phyloP scores from a whole-genome alignment of 129 eudicot species.

The Heracleum sosnowskyi region DNA sequence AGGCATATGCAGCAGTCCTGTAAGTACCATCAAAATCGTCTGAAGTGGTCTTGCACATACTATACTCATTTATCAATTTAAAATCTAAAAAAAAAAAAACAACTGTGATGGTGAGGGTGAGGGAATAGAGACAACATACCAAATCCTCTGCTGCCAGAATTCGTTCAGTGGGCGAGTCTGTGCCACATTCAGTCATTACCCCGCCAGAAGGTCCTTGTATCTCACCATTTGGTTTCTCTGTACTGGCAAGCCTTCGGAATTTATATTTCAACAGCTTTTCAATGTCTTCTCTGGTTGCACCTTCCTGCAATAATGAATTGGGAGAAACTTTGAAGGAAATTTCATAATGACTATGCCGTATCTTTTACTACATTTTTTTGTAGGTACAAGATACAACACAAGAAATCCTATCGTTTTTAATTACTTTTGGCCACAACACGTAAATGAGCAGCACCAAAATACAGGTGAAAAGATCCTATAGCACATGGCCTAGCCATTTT shows the following conservation, averaged over 20 bases:
- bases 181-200: conserved; percentile 61
- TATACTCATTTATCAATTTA: background rate
- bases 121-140: conserved; percentile 24
- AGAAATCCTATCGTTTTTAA: background rate
- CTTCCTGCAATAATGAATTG: conserved; percentile 36
- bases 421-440: background rate
- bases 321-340: background rate
- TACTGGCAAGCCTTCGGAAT: conserved; percentile 33
- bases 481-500: background rate
- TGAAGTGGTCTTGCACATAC: background rate
- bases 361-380: background rate
- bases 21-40: conserved; percentile 15
- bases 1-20: conserved; percentile 70
- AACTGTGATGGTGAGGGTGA: conserved; percentile 6
- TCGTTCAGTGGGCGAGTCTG: conserved; percentile 41
- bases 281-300: conserved; percentile 69
- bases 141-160: conserved; percentile 49
- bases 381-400: background rate
- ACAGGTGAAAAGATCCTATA: background rate
- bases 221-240: conserved; percentile 37
- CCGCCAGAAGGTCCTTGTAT: conserved; percentile 53
- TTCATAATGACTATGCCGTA: background rate
- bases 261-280: conserved; percentile 48
- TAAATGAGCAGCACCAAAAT: background rate
- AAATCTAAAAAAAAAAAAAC: background rate